Evolutionary conservation across 768 basidiomycete genomes (phyloP).

Genomic region (Pleurotus sapidus): DNA sequence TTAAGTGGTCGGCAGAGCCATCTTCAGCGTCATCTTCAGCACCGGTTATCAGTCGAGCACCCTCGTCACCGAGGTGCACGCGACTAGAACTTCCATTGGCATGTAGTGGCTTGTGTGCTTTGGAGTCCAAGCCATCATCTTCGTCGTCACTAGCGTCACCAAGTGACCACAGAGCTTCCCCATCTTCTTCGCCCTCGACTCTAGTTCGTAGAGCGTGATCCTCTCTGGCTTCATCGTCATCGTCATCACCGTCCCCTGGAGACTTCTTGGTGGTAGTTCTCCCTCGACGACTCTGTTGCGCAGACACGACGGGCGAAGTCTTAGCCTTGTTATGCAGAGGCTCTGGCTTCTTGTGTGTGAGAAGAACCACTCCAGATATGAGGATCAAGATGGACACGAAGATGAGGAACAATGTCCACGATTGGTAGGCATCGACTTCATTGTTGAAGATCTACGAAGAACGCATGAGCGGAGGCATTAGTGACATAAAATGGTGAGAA

Average conservation of each 20-base stretch:
- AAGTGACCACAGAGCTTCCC: conserved; percentile 61
- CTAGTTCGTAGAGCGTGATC: conserved; percentile 35
- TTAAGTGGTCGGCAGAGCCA: conserved; percentile 10
- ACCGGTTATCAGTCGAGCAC: conserved; percentile 36
- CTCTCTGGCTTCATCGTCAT: conserved; percentile 22
- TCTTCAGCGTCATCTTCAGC: conserved; percentile 31
- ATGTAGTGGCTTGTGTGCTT: conserved; percentile 30
- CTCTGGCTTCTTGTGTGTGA: conserved; percentile 91
- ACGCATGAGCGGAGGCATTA: not conserved
- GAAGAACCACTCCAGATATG: conserved; percentile 87
- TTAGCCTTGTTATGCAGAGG: conserved; percentile 29
- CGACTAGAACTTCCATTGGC: conserved; percentile 15
- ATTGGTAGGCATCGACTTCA: conserved; percentile 78
- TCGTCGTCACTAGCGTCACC: conserved; percentile 74
- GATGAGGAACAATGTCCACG: conserved; percentile 88
- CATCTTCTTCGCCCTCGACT: conserved; percentile 34
- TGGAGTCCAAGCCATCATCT: conserved; percentile 41
- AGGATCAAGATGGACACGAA: conserved; percentile 85
- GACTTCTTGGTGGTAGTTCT: conserved; percentile 9
- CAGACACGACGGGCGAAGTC: conserved; percentile 27
- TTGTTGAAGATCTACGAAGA: conserved; percentile 68
- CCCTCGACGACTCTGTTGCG: conserved; percentile 16
- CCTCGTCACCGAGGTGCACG: conserved; percentile 34
- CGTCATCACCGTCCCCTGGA: conserved; percentile 13
- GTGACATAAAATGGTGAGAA: not conserved